A percentile compares a stretch with the other conserved stretches of the same genome.
Evolutionary conservation across 2,329 filamentous ascomycete genomes (phyloP).

Genomic region (Cyphellophora europaea): DNA sequence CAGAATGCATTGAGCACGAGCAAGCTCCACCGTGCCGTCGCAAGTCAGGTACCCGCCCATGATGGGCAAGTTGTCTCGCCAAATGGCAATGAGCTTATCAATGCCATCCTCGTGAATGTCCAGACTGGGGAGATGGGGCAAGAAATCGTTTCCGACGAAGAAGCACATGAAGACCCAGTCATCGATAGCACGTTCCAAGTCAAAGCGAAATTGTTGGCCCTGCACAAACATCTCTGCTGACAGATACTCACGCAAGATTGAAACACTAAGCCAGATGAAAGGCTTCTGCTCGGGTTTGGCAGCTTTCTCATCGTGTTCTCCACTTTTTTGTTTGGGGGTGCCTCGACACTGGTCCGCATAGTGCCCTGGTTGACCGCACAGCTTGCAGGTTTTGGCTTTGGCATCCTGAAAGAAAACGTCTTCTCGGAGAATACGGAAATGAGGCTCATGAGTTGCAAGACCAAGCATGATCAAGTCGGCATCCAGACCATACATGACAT

Average conservation of each 20-base stretch:
- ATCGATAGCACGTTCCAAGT: conserved; percentile 87
- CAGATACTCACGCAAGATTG: conserved; percentile 83
- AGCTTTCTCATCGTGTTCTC: conserved; percentile 74
- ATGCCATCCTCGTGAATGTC: conserved; percentile 97
- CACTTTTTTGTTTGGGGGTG: conserved; percentile 65
- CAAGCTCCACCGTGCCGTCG: conserved; percentile 83
- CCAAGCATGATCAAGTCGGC: conserved; percentile 98
- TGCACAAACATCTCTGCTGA: conserved; percentile 80
- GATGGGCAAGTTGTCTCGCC: conserved; percentile 79
- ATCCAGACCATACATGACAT: conserved; percentile 96
- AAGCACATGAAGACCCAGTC: conserved; percentile 99
- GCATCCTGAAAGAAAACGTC: conserved; percentile 91
- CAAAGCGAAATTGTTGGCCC: conserved; percentile 75
- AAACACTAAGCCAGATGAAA: conserved; percentile 96
- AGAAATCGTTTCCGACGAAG: conserved; percentile 96
- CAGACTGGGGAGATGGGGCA: conserved; percentile 92
- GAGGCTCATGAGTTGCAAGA: conserved; percentile 90
- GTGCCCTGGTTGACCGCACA: conserved; percentile 90
- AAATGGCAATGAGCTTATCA: conserved; percentile 91
- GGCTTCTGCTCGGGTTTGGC: conserved; percentile 66
- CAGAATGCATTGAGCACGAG: conserved; percentile 78
- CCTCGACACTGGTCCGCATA: conserved; percentile 79
- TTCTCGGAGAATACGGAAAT: conserved; percentile 92
- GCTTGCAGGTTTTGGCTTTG: conserved; percentile 69
- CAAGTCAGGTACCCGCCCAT: conserved; percentile 97